Percentiles rank a stretch among this genome's conserved stretches.
Conservation (phyloP, 352 stramenopile genomes). For the Pythium angustatum region DNA sequence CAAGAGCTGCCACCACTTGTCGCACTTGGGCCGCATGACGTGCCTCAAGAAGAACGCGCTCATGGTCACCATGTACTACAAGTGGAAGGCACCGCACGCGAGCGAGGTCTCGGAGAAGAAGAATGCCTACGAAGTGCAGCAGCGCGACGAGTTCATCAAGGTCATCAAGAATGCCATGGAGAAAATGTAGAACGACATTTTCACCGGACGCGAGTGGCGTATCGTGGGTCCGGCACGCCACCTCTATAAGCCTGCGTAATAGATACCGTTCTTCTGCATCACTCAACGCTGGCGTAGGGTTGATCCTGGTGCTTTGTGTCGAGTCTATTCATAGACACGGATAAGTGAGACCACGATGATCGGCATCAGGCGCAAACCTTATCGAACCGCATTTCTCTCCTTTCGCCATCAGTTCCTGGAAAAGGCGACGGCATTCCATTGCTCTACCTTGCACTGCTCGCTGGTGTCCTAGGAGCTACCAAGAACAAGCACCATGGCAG, state of each 20-base stretch:
- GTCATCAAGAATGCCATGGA: conserved; percentile 82
- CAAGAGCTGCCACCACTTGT: conserved; percentile 74
- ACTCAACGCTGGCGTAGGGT: too few relatives aligned
- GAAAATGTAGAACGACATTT: conserved; percentile 44
- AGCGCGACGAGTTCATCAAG: conserved; percentile 87
- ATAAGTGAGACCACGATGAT: too few relatives aligned
- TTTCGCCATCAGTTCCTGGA: too few relatives aligned
- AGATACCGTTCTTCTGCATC: conserved; percentile 1
- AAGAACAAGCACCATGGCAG: conserved; percentile 44
- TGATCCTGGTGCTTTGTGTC: too few relatives aligned
- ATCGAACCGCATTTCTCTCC: too few relatives aligned
- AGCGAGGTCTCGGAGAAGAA: conserved; percentile 53
- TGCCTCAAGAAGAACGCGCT: conserved; percentile 89
- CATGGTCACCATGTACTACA: conserved; percentile 89
- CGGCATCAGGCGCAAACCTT: too few relatives aligned
- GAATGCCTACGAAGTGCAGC: conserved; percentile 85
- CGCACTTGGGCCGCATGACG: conserved; percentile 80
- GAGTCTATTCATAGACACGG: too few relatives aligned
- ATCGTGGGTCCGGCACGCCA: background rate
- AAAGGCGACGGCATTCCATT: too few relatives aligned
- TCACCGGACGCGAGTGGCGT: background rate
- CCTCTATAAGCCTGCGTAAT: background rate
- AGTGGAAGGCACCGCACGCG: conserved; percentile 49
- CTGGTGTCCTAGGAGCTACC: too few relatives aligned
- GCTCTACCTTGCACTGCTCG: too few relatives aligned